Base-by-base conservation (phyloP, 2,329 filamentous ascomycete species). In the Aspergillus sojae region DNA sequence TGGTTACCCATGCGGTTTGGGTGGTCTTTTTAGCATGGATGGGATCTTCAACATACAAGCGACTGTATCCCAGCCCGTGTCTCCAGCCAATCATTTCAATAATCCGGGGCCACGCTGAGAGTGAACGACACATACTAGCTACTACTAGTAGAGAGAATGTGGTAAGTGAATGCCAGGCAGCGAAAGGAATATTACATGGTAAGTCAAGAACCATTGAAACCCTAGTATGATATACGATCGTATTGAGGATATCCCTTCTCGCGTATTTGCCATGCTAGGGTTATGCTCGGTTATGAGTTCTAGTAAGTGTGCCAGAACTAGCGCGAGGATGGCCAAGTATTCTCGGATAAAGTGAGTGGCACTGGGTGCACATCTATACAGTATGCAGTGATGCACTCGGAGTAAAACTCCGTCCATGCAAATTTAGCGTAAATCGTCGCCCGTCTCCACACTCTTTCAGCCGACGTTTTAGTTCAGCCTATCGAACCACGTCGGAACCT, bases 391-490 rank as follows among this genome's bases (percentile, higher is more conserved):
- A 45, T 21, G 10, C 6, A 6, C 5, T 23, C 43, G 46, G 46
- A 28, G 23, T 50, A 16, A 16, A 19, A 34, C 14, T 23, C 50
- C 30, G 52, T 53, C 30, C 30, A n/a, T 54, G 32, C 14, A 54
- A 19, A 54, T 54, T 54, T 36, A 36, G 32, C 12, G 30, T 53
- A 28, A 53, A 53, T 53, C 28, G n/a, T 45, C 23, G 7, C 3
- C n/a, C 57, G 26, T 32, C 56, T 34, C 1, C 46, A 75, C 71
- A 36, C 30, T 21, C 32, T 12, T 36, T 16, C 30, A 36, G 52
- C 52, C 23, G 52, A 23, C 32, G 10, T 11, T 34, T 54, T 34
- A 36, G 11, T 32, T 7, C 19, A 12, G 26, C 32, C 16, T 52
- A 52, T 52, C 26, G 7, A 12, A 19, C 50, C 50, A 34, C 30